Base-by-base conservation (phyloP, 768 basidiomycete species). In the Tulasnella sp. region DNA sequence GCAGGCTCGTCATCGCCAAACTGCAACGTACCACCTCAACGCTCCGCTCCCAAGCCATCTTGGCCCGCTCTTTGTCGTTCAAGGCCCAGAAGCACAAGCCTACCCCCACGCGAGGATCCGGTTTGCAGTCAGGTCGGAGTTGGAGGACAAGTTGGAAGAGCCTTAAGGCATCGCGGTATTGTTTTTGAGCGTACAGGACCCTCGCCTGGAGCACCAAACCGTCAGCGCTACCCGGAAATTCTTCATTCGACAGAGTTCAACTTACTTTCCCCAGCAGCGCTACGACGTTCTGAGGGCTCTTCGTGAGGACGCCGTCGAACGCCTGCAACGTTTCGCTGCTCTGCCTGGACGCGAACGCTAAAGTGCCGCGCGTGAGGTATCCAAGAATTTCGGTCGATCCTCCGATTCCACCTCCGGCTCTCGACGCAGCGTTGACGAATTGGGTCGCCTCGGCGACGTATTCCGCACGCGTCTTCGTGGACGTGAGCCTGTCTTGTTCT, bases 61-160 rank as follows among this genome's bases (percentile, higher is more conserved):
- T 89, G 0, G 96, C 97, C 75, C 89, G 90, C 1, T 84, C 83
- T 74, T 89, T 90, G 76, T 96, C 87, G 73, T 91, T 91, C 81
- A 97, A 83, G 4, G 91, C 87, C 94, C 93, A 98, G 26, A 94
- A 83, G 80, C 96, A 98, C 5, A 99, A 81, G 9, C 97, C 97
- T 44, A 98, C 93, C 19, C 97, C 97, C 72, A 98, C 90, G 7
- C 97, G 87, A 39, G 97, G 96, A 79, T 99, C 96, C 0, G 96
- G 97, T 32, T 84, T 81, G 80, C 92, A 94, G 19, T 84, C 81
- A 0, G 96, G 95, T 71, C 87, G 88, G 47, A 91, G 84, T 36
- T 85, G 83, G 12, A 98, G 83, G 9, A 95, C 89, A 64, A 88
- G 87, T 78, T 98, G 96, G 79, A 96, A 98, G 5, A 89, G 77